phyloP scores from a whole-genome alignment of 805 yeast species.

The Wickerhamomyces pijperi region DNA sequence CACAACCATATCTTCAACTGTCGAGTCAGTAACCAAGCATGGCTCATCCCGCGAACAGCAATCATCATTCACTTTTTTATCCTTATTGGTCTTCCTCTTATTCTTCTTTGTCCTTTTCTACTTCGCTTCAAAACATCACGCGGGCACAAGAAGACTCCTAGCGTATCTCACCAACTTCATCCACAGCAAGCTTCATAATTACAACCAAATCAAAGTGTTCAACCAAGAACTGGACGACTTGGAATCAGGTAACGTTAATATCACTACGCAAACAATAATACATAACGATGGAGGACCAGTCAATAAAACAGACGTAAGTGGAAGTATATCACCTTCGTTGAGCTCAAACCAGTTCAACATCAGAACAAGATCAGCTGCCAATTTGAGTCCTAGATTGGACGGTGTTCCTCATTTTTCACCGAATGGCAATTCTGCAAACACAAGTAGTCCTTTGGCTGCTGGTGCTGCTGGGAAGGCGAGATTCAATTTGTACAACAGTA shows the following conservation, averaged over 20 bases:
- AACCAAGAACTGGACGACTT: conserved; percentile 11
- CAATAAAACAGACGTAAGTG: conserved; percentile 7
- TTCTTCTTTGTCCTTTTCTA: conserved; percentile 4
- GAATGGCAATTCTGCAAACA: not conserved
- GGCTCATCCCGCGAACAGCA: too few species aligned
- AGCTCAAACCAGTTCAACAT: conserved; percentile 7
- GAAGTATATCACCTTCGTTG: conserved; percentile 14
- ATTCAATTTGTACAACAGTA: not conserved
- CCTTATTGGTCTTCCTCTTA: conserved; percentile 5
- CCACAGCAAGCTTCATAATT: conserved; percentile 10
- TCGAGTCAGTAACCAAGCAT: too few species aligned
- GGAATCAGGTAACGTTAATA: conserved; percentile 13
- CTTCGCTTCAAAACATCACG: conserved; percentile 5
- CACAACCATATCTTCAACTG: conserved; percentile 2
- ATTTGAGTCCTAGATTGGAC: not conserved
- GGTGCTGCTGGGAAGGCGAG: not conserved
- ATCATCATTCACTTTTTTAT: not conserved
- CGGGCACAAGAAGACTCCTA: conserved; percentile 7
- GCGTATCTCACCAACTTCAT: conserved; percentile 6
- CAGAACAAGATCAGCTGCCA: conserved; percentile 17
- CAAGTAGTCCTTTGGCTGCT: not conserved
- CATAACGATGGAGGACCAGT: not conserved
- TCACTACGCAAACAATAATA: conserved; percentile 3
- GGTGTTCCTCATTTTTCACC: not conserved
- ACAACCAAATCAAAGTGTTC: conserved; percentile 12